Evolutionary conservation across 768 basidiomycete genomes (phyloP).

Genomic region (Tulasnella sp.): DNA sequence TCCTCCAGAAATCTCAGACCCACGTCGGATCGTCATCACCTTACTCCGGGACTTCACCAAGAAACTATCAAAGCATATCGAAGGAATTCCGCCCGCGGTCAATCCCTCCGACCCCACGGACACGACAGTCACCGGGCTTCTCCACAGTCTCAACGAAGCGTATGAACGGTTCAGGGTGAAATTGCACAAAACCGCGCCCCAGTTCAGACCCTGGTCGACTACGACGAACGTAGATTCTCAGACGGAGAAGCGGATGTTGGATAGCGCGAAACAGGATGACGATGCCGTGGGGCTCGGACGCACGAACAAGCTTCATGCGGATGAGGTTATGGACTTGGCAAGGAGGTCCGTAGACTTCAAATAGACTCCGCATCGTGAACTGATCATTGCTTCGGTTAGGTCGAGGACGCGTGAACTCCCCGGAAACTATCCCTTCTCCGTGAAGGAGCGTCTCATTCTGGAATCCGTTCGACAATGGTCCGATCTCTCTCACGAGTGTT

Average conservation of each 20-base stretch:
- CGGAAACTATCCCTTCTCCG: slow-evolving; percentile 49
- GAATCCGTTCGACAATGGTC: slow-evolving; percentile 5
- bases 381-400: slow-evolving; percentile 32
- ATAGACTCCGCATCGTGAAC: neutral
- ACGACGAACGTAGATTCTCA: neutral
- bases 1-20: slow-evolving; percentile 47
- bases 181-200: neutral
- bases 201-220: neutral
- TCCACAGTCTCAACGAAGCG: neutral
- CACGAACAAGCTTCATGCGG: slow-evolving; percentile 31
- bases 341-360: neutral
- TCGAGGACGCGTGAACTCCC: slow-evolving; percentile 65
- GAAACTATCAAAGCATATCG: slow-evolving; percentile 40
- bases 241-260: neutral
- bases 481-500: neutral
- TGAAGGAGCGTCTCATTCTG: slow-evolving; percentile 35
- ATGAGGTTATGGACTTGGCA: slow-evolving; percentile 23
- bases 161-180: neutral
- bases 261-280: neutral
- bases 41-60: slow-evolving; percentile 42
- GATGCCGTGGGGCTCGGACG: slow-evolving; percentile 17
- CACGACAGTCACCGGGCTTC: neutral
- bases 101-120: too few relatives aligned
- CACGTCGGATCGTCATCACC: slow-evolving; percentile 46
- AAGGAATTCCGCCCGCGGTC: slow-evolving; percentile 33